Percentiles rank a stretch among this genome's conserved stretches.
These are phyloP conservation scores for Pseudogymnoascus sp. DNA, from an alignment of 2,329 filamentous ascomycete species.

Conservation along the genomic window DNA sequence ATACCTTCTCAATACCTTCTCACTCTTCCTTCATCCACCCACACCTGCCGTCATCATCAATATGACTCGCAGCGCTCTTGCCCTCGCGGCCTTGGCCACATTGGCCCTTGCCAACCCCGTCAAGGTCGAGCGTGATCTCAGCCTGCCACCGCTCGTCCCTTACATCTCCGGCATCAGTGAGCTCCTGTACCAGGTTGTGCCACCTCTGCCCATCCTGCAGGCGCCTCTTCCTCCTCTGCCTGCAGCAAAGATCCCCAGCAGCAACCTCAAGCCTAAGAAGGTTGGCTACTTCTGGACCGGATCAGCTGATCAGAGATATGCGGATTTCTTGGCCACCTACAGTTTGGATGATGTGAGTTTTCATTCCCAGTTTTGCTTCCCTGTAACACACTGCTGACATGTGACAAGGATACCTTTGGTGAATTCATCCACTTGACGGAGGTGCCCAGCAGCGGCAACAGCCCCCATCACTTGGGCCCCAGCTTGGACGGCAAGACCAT, in stretches of 20 bases:
- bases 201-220: slow-evolving; percentile 51
- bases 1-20: slow-evolving; percentile 8
- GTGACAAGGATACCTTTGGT: slow-evolving; percentile 49
- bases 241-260: slow-evolving; percentile 44
- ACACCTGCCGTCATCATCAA: neutral
- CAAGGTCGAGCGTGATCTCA: slow-evolving; percentile 20
- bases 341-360: slow-evolving; percentile 47
- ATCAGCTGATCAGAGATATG: slow-evolving; percentile 51
- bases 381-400: slow-evolving; percentile 10
- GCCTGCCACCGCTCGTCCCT: slow-evolving; percentile 49
- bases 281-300: slow-evolving; percentile 59
- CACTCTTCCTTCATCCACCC: neutral
- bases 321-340: slow-evolving; percentile 51
- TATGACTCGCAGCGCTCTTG: neutral
- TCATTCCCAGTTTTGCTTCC: neutral
- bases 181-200: slow-evolving; percentile 41
- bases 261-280: slow-evolving; percentile 55
- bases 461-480: slow-evolving; percentile 50
- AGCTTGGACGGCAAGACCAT: slow-evolving; percentile 50
- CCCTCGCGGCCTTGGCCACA: slow-evolving; percentile 9
- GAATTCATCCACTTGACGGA: slow-evolving; percentile 50
- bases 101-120: slow-evolving; percentile 13
- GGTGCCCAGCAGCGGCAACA: slow-evolving; percentile 51
- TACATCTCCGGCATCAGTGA: slow-evolving; percentile 52
- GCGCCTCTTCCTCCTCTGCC: slow-evolving; percentile 50